Evolutionary conservation across 371 early-diverging fungal species (phyloP), one percentile per base, ranked within the genome.

Genomic region (Lichtheimia ornata): DNA sequence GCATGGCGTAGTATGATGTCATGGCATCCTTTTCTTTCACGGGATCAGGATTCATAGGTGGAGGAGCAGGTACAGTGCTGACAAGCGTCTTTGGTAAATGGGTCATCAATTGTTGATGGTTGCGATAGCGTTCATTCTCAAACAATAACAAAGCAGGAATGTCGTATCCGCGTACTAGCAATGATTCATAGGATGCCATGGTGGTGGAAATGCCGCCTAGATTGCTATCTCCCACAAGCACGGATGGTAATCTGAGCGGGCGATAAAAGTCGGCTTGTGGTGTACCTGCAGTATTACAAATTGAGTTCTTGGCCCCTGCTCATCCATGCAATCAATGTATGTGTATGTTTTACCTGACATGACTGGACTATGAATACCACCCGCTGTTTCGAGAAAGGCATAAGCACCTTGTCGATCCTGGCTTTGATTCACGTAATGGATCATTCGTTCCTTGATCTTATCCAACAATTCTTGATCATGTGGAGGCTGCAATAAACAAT

Each of bases 171-270:
- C 90, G 82, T 13, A 88, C 57, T 15, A 76, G 72, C 40, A 92
- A 75, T 0, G 90, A 81, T 63, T 94, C 94, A 66, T 83, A 88
- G 0, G 92, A 81, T 0, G 90, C 81, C 27, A 92, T 58, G 4
- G 94, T 92, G 3, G 94, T 91, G 0, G 91, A 90, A 57, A 94
- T 92, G 1, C 93, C 93, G 30, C 93, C 93, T 1, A 94, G 73
- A 12, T 83, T 75, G 44, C 88, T 74, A 70, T 92, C 94, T 20
- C 93, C 94, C 24, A 93, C 70, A 0, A 94, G 77, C 14, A 94
- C 64, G 12, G 85, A 82, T 9, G 93, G 92, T 6, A 89, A 67
- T 22, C 90, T 82, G 7, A 92, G 72, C 4, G 85, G 74, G n/a
- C 92, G 81, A 72, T 89, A 92, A 62, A 89, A 87, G 45, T 84